Evolutionary conservation across 2,329 filamentous ascomycete species (phyloP).

Genomic region (Fusarium tupiense): DNA sequence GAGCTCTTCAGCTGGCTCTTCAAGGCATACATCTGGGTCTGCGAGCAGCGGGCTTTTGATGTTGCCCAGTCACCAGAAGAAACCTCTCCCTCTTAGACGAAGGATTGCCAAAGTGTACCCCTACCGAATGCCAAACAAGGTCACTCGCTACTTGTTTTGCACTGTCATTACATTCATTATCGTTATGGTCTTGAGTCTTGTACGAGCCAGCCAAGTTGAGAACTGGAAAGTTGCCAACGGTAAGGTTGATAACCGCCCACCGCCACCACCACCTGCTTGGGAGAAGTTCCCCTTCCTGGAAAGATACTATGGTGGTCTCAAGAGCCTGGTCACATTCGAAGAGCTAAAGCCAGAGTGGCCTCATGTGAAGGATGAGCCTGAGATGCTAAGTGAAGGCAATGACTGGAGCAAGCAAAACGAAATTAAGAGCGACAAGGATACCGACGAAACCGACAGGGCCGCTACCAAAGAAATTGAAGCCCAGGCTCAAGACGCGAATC

Average conservation of each 20-base stretch:
- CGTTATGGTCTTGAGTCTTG: slow-evolving; percentile 79
- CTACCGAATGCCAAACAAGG: slow-evolving; percentile 75
- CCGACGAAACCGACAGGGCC: slow-evolving; percentile 29
- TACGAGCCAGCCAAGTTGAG: slow-evolving; percentile 77
- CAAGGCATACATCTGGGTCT: slow-evolving; percentile 62
- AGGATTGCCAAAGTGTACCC: slow-evolving; percentile 46
- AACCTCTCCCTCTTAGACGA: slow-evolving; percentile 29
- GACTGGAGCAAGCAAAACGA: slow-evolving; percentile 31
- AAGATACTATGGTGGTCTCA: slow-evolving; percentile 89
- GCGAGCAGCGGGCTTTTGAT: slow-evolving; percentile 56
- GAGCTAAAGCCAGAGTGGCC: slow-evolving; percentile 87
- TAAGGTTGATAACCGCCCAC: slow-evolving; percentile 55
- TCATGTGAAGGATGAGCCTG: slow-evolving; percentile 66
- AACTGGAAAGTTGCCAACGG: slow-evolving; percentile 70
- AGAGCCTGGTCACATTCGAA: slow-evolving; percentile 70
- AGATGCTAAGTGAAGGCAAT: slow-evolving; percentile 27
- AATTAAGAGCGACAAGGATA: slow-evolving; percentile 26
- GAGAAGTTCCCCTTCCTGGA: slow-evolving; percentile 86
- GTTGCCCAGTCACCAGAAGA: slow-evolving; percentile 51
- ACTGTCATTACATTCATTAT: slow-evolving; percentile 74
- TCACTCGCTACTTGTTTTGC: slow-evolving; percentile 82
- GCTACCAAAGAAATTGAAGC: slow-evolving; percentile 30
- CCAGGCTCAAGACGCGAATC: slow-evolving; percentile 4
- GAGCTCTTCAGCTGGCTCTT: slow-evolving; percentile 60
- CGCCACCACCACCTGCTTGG: slow-evolving; percentile 76